Base-by-base conservation (phyloP, 2,329 filamentous ascomycete genomes). In the Nigrospora oryzae region DNA sequence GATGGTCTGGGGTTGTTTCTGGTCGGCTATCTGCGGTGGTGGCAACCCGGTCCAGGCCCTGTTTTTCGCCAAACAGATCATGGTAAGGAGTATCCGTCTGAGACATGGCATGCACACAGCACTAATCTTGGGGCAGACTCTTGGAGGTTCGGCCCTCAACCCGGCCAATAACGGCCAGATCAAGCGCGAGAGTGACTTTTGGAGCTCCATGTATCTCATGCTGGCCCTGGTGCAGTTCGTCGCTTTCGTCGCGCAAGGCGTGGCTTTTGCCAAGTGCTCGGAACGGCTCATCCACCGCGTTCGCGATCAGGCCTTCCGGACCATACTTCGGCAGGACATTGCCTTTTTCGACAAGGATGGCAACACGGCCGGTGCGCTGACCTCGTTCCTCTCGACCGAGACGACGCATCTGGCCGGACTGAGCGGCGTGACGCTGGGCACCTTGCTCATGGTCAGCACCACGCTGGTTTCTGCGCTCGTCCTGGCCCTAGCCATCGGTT, bases 241-340 rank as follows among this genome's bases (percentile, higher is more conserved):
- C 44, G 73, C 83, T 6, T 89, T 85, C 55, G 63, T 75, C 16
- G 63, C 68, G 6, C 85, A 91, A 56, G 89, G 89, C 42, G 56
- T 86, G 42, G 71, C 83, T 2, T 90, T 97, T 54, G 90, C 89
- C 15, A 82, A 81, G 56, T 90, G 87, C 67, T 93, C 89, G n/a
- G 88, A 95, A 67, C 77, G 81, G 36, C 76, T 97, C 19, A 78
- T 96, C 44, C 86, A 88, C 60, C 82, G 89, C 16, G 88, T 91
- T 2, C 81, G 93, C 54, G 82, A 93, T 62, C 74, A 73, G 46
- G 86, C 89, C 7, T 96, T 98, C 71, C 77, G 90, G 31, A 75
- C 84, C 19, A 89, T 97, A 70, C 79, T 97, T 42, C 86, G 90
- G 51, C 91, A 97, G 64, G 93, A 97, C 51, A 90, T 97, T 47